Base-by-base conservation (phyloP, 345 rosid genomes). In the Laguncularia racemosa region DNA sequence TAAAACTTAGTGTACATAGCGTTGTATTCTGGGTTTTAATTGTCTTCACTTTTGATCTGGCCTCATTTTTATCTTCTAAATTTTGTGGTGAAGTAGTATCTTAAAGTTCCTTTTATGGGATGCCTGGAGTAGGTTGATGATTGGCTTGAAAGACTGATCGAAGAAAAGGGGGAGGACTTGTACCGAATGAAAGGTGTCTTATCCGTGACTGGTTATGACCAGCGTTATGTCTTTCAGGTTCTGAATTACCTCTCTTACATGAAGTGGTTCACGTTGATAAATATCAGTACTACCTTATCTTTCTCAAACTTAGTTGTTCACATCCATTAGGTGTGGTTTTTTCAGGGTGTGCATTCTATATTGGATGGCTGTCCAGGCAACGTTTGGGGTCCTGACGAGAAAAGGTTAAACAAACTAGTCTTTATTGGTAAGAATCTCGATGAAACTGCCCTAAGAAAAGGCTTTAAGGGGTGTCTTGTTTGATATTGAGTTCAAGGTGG, bases 161-260 rank as follows among this genome's bases (percentile, higher is more conserved):
- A 86, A 63, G 89, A 86, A 56, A 83, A 79, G 67, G 89, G 81
- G 45, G 87, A 83, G 23, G 87, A 86, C 72, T 69, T 86, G 63
- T 86, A 83, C 71, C 68, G 87, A 64, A 77, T 86, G 95, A 86
- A 86, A 69, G 87, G 95, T 12, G 71, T 83, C 16, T 52, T 86
- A 58, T 75, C 78, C 2, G 68, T 83, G 51, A 68, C 68, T 20
- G 66, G 66, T 52, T 73, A 72, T 1, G 82, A 83, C 51, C 75
- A 77, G 62, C 79, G 79, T 6, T 83, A 81, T 14, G 70, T 86
- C n/a, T 79, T 83, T 46, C 89, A 86, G 89, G 95, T 86, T 61
- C 49, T 4, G 8, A 47, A 14, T 4, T 57, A 18, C 4, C 28
- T 20, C 40, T 53, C 40, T 9, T 33, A 9, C 40, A 7, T 33